phyloP scores from a whole-genome alignment of 805 yeast species.

The Schwanniomyces occidentalis region DNA sequence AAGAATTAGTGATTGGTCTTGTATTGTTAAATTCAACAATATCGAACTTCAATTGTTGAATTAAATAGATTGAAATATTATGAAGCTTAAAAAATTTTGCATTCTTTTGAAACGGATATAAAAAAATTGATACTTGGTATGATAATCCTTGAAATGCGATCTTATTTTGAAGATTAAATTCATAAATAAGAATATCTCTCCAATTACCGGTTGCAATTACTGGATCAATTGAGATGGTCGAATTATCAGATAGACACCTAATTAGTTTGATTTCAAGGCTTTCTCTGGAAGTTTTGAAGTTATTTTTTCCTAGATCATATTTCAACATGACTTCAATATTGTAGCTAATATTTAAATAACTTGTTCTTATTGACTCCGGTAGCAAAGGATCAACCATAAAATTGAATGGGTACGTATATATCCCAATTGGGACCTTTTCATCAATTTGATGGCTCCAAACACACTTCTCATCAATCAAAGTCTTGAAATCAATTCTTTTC shows the following conservation, averaged over 20 bases:
- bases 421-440: conserved; percentile 6
- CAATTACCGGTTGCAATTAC: conserved; percentile 19
- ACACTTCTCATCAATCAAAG: conserved; percentile 1
- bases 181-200: conserved; percentile 17
- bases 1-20: background rate
- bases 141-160: conserved; percentile 14
- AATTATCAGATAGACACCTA: conserved; percentile 8
- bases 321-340: conserved; percentile 4
- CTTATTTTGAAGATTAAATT: conserved; percentile 14
- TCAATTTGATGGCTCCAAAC: conserved; percentile 2
- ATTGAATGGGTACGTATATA: conserved; percentile 14
- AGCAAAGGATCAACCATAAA: conserved; percentile 12
- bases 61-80: conserved; percentile 8
- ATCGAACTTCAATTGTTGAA: conserved; percentile 11
- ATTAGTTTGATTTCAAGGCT: conserved; percentile 5
- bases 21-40: background rate
- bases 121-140: conserved; percentile 5
- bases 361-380: conserved; percentile 11
- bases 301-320: conserved; percentile 1
- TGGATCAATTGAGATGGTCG: conserved; percentile 5
- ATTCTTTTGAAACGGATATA: conserved; percentile 10
- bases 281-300: conserved; percentile 1
- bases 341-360: conserved; percentile 7
- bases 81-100: conserved; percentile 9
- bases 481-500: background rate